Base-by-base conservation (phyloP, 2,329 filamentous ascomycete species). In the Calcarisporium arbuscula region DNA sequence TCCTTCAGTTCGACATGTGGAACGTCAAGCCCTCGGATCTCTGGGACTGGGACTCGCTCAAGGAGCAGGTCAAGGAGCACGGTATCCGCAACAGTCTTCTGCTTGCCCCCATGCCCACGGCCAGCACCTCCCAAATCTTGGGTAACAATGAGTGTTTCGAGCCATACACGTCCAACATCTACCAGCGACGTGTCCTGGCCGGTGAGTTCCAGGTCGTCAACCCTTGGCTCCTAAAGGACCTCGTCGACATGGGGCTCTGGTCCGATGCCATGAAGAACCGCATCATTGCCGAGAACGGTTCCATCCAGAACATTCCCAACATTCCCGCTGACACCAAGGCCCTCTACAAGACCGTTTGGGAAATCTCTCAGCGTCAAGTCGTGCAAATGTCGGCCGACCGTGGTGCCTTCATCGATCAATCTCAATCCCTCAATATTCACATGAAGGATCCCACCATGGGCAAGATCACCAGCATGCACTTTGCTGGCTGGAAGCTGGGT, bases 241-340 rank as follows among this genome's bases (percentile, higher is more conserved):
- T 98, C 19, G 92, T 98, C 49, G 92, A 98, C 57, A 85, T 95
- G 70, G 92, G 92, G 42, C 74, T 98, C 28, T 98, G 92, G 92
- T 95, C 90, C 30, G 90, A 98, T 66, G 87, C 88, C 69, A 98
- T 98, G 92, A 98, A 98, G 82, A 98, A 98, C 74, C 88, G 92
- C 52, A 98, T 98, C 73, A 98, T 98, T 54, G 84, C 92, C 38
- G 90, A 95, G 43, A 86, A 86, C 48, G 92, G 92, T 47, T 96
- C 90, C 15, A 84, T 98, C 36, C 92, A 96, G 64, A 90, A 92
- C 64, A 90, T 98, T 44, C 85, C 90, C 57, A 96, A 94, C 66
- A 95, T 98, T 44, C 90, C 92, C 11, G 78, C 84, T 20, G 92
- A 98, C 50, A 84, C 94, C 72, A 98, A 98, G 72, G 80, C 82